Base-by-base conservation (phyloP, 495 filamentous ascomycete genomes). In the Penicillium ochrochloron region DNA sequence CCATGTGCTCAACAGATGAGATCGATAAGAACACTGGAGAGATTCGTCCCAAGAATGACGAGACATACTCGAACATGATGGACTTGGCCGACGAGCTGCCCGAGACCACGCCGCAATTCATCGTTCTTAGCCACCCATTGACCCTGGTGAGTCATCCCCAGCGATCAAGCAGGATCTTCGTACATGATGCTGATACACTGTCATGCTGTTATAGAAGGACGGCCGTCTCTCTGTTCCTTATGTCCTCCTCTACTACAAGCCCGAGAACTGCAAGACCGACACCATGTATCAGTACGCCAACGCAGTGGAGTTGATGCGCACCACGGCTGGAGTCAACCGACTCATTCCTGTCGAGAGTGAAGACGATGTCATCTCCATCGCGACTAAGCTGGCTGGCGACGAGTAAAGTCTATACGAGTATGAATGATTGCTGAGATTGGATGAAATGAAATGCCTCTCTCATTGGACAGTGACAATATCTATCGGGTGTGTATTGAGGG, bases 251-350 rank as follows among this genome's bases (percentile, higher is more conserved):
- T 97, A 93, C 80, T 97, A 94, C 76, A 85, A 97, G 53, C 95
- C 95, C 19, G 89, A 86, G 51, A 97, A 94, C 51, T 93, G 91
- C 79, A 96, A 95, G 75, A 56, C 84, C 81, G 63, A 89, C 90
- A 64, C 76, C 89, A 72, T 88, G 91, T 56, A 98, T 97, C 95
- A 84, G 79, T 99, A 99, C 78, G 95, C 95, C 19, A 88, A 92
- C 21, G 94, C 94, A 27, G 96, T 96, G 75, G 94, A 99, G 79
- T 77, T 97, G 76, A 92, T 99, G 87, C 88, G 94, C 66, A 96
- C 89, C 69, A 93, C 91, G 58, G 90, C 91, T 11, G 92, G 97
- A 78, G 92, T 92, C 31, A 89, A 89, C 33, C 86, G 85, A 63
- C 88, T 96, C 9, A 82, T 97, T 57, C 92, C 96, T 75, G 85